Percentiles rank a stretch among this genome's conserved stretches.
These are phyloP conservation scores for Lupinus albus DNA, from an alignment of 306 rosid species.

Conservation along the genomic window DNA sequence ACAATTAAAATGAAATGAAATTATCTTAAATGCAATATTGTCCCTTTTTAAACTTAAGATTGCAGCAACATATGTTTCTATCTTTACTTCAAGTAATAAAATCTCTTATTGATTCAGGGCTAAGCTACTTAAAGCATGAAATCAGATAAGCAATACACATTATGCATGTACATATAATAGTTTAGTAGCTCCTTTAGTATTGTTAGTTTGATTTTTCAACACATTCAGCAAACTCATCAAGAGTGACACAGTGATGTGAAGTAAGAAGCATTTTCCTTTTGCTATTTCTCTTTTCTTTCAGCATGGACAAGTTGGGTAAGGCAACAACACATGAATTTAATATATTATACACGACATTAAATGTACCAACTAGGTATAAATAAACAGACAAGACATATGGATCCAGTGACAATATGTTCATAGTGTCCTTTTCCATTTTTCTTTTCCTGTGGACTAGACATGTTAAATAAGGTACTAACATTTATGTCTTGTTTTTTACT, in stretches of 20 bases:
- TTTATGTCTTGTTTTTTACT: conserved; percentile 41
- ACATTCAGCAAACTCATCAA: conserved; percentile 6
- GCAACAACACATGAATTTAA: conserved; percentile 10
- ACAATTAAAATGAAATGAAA: background rate
- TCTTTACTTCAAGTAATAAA: background rate
- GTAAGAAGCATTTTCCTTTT: background rate
- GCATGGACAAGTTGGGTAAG: background rate
- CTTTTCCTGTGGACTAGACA: conserved; percentile 32
- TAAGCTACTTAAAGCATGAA: conserved; percentile 13
- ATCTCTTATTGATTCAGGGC: background rate
- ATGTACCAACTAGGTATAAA: conserved; percentile 11
- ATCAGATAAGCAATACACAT: background rate
- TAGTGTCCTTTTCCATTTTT: conserved; percentile 16
- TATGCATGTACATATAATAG: background rate
- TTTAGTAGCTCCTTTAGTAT: background rate
- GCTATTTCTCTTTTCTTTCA: background rate
- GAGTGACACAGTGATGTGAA: background rate
- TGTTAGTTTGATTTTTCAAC: conserved; percentile 5
- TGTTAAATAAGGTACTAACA: conserved; percentile 40
- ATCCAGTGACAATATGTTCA: background rate
- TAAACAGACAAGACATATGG: conserved; percentile 33
- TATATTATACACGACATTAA: conserved; percentile 22
- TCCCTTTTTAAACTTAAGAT: background rate
- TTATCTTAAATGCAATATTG: background rate
- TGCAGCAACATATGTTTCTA: background rate